Percentiles rank a stretch among this genome's conserved stretches.
Evolutionary conservation across 2,329 filamentous ascomycete genomes (phyloP).

Genomic region (Keithomyces neogunnii): DNA sequence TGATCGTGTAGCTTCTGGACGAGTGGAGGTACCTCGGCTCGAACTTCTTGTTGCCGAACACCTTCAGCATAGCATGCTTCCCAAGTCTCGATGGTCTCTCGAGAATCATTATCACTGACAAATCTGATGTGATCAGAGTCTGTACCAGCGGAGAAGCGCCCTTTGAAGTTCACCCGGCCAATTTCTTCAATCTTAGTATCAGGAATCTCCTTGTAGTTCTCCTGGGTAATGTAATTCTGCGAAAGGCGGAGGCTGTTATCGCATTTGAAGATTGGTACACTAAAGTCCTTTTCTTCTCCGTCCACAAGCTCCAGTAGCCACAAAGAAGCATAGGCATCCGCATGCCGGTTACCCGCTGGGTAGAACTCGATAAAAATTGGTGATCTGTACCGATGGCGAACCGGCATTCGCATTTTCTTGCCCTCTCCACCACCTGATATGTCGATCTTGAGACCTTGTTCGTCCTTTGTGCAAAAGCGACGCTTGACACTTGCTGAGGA

Average conservation of each 20-base stretch:
- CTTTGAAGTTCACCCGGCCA: slow-evolving; percentile 72
- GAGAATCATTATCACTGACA: slow-evolving; percentile 76
- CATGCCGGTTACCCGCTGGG: slow-evolving; percentile 55
- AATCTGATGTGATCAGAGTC: slow-evolving; percentile 80
- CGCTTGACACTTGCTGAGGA: slow-evolving; percentile 64
- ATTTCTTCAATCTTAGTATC: slow-evolving; percentile 72
- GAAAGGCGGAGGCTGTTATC: slow-evolving; percentile 66
- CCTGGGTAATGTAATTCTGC: slow-evolving; percentile 85
- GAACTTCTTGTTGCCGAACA: slow-evolving; percentile 63
- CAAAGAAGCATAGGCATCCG: slow-evolving; percentile 68
- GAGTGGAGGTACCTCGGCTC: slow-evolving; percentile 62
- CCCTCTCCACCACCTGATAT: slow-evolving; percentile 33
- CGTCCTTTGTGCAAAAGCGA: slow-evolving; percentile 52
- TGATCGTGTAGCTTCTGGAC: slow-evolving; percentile 73
- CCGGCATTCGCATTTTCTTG: slow-evolving; percentile 62
- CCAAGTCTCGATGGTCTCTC: slow-evolving; percentile 93
- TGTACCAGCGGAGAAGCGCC: slow-evolving; percentile 80
- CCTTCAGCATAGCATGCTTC: slow-evolving; percentile 86
- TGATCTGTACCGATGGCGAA: slow-evolving; percentile 83
- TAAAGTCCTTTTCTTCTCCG: slow-evolving; percentile 66
- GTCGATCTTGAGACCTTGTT: slow-evolving; percentile 41
- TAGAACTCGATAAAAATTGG: slow-evolving; percentile 87
- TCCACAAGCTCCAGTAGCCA: slow-evolving; percentile 85
- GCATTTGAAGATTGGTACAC: slow-evolving; percentile 87
- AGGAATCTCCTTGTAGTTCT: slow-evolving; percentile 60